Conservation (phyloP, 352 stramenopile genomes). For the Phytophthora capsici region DNA sequence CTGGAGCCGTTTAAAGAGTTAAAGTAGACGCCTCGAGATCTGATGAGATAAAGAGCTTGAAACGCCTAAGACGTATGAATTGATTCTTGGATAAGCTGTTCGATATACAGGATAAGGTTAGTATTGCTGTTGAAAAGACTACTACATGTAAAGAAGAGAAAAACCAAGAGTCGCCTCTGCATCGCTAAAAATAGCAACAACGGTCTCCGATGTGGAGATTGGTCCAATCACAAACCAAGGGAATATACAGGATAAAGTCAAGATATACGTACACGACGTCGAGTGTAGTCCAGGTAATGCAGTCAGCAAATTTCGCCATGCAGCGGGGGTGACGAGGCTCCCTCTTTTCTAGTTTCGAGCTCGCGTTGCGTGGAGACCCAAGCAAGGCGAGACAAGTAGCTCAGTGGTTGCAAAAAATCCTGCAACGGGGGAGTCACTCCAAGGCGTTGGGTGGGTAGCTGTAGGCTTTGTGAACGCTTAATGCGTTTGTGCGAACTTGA, state of each 20-base stretch:
- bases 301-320: slow-evolving; percentile 55
- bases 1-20: slow-evolving; percentile 12
- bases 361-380: slow-evolving; percentile 28
- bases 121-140: slow-evolving; percentile 9
- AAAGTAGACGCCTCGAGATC: slow-evolving; percentile 33
- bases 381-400: slow-evolving; percentile 26
- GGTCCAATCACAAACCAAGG: slow-evolving; percentile 15
- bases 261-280: slow-evolving; percentile 42
- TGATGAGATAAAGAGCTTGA: slow-evolving; percentile 30
- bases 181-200: slow-evolving; percentile 22
- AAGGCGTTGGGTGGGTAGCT: slow-evolving; percentile 47
- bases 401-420: slow-evolving; percentile 29
- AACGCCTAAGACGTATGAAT: slow-evolving; percentile 33
- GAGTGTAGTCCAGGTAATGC: slow-evolving; percentile 51
- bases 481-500: not conserved
- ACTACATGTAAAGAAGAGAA: too few relatives aligned
- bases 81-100: slow-evolving; percentile 40
- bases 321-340: slow-evolving; percentile 34
- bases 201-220: slow-evolving; percentile 10
- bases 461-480: slow-evolving; percentile 10
- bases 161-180: not conserved
- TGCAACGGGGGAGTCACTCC: slow-evolving; percentile 42
- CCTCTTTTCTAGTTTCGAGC: slow-evolving; percentile 27
- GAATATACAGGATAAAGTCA: not conserved
- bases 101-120: slow-evolving; percentile 5